These are phyloP conservation scores for Huntiella omanensis DNA, from an alignment of 2,329 filamentous ascomycete species.

Conservation along the genomic window DNA sequence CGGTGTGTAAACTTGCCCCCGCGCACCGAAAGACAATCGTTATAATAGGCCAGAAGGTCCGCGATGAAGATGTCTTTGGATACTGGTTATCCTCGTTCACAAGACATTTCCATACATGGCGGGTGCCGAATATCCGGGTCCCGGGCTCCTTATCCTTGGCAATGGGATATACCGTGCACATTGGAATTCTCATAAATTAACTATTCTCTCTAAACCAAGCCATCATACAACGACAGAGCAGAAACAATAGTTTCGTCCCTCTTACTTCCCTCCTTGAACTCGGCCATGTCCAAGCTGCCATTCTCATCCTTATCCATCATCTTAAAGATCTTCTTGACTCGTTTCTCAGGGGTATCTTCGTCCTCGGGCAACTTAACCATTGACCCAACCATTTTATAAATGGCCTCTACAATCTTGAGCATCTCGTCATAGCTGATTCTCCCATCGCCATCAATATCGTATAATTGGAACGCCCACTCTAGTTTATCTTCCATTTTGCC, in stretches of 20 bases:
- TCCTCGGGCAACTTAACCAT: constrained; percentile 99
- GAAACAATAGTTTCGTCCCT: constrained; percentile 98
- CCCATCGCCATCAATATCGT: constrained; percentile 96
- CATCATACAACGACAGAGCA: constrained; percentile 87
- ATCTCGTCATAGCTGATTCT: constrained; percentile 99
- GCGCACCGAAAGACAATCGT: constrained; percentile 41
- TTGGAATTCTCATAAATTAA: constrained; percentile 40
- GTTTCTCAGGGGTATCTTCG: constrained; percentile 97
- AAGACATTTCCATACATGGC: constrained; percentile 52
- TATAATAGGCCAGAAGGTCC: constrained; percentile 74
- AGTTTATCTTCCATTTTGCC: constrained; percentile 99
- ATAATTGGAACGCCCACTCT: constrained; percentile 97
- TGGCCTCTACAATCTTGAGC: constrained; percentile 95
- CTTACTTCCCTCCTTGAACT: constrained; percentile 99
- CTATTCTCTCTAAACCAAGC: constrained; percentile 46
- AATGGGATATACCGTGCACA: constrained; percentile 66
- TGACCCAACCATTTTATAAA: constrained; percentile 99
- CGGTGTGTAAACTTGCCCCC: constrained; percentile 45
- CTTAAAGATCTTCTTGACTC: constrained; percentile 91
- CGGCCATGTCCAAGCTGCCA: constrained; percentile 85
- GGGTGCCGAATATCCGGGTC: constrained; percentile 46
- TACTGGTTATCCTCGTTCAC: constrained; percentile 56
- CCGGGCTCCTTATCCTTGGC: constrained; percentile 38
- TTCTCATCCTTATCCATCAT: constrained; percentile 99
- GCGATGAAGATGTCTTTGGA: constrained; percentile 70